Evolutionary conservation across 2,329 filamentous ascomycete genomes (phyloP).

Genomic region (Clathrospora elynae): DNA sequence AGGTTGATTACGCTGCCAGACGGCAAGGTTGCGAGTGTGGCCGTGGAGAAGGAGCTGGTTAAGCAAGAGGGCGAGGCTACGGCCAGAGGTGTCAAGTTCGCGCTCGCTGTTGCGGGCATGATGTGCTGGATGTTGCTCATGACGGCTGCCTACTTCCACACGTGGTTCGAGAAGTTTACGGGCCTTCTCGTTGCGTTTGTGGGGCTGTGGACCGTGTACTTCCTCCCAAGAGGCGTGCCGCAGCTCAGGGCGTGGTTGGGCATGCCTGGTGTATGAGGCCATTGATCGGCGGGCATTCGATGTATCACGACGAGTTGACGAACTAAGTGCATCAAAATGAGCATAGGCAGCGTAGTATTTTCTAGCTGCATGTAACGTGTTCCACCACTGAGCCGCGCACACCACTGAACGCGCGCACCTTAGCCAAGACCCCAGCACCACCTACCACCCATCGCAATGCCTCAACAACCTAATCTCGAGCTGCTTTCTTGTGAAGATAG

Average conservation of each 20-base stretch:
- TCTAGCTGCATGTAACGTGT: constrained; percentile 10
- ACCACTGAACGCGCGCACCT: constrained; percentile 1
- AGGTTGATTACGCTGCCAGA: constrained; percentile 69
- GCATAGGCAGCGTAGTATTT: constrained; percentile 5
- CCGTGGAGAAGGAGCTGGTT: constrained; percentile 47
- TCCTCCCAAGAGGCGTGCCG: constrained; percentile 54
- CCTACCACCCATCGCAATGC: constrained; percentile 3
- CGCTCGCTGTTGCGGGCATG: constrained; percentile 66
- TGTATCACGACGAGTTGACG: constrained; percentile 2
- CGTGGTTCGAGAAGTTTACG: constrained; percentile 89
- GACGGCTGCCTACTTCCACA: constrained; percentile 98
- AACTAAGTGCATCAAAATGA: constrained; percentile 4
- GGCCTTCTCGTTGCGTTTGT: constrained; percentile 55
- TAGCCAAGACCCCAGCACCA: constrained; percentile 5
- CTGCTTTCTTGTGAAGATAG: constrained; percentile 5
- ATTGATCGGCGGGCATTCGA: background rate
- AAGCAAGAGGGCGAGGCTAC: constrained; percentile 49
- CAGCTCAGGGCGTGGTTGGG: constrained; percentile 51
- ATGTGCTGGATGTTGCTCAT: constrained; percentile 97
- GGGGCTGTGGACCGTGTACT: constrained; percentile 55
- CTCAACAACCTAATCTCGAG: constrained; percentile 6
- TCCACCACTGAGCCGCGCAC: constrained; percentile 2
- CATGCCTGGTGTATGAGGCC: constrained; percentile 52
- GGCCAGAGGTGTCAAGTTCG: constrained; percentile 61
- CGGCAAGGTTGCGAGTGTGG: constrained; percentile 61